phyloP scores from a whole-genome alignment of 331 rosid genomes.

The Phaseolus coccineus region DNA sequence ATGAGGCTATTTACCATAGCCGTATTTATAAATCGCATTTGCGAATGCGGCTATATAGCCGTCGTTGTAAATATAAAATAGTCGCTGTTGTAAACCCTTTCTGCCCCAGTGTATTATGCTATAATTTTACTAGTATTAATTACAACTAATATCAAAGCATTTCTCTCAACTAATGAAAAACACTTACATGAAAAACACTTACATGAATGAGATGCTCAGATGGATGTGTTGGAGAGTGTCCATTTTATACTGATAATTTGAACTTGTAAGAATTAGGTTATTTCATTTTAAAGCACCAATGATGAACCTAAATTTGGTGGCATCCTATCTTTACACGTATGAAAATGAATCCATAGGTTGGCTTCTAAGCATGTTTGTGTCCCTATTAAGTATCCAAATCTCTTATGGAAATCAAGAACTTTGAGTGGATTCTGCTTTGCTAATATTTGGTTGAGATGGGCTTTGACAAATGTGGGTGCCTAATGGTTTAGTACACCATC shows the following conservation, averaged over 20 bases:
- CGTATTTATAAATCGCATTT: too few relatives aligned
- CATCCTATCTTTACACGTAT: slow-evolving; percentile 67
- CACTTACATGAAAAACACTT: too few relatives aligned
- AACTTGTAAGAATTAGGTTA: slow-evolving; percentile 42
- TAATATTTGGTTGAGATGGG: too few relatives aligned
- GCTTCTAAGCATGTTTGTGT: slow-evolving; percentile 58
- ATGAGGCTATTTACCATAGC: too few relatives aligned
- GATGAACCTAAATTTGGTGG: slow-evolving; percentile 65
- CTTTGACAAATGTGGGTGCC: too few relatives aligned
- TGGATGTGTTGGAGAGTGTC: slow-evolving; percentile 36
- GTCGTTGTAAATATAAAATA: too few relatives aligned
- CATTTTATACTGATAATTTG: slow-evolving; percentile 61
- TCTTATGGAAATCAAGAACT: slow-evolving; percentile 69
- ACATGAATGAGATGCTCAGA: slow-evolving; percentile 34
- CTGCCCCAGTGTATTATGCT: too few relatives aligned
- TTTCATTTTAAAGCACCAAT: slow-evolving; percentile 55
- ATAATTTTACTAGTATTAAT: too few relatives aligned
- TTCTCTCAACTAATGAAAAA: slow-evolving; percentile 13
- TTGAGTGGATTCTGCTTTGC: slow-evolving; percentile 97
- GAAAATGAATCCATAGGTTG: slow-evolving; percentile 53
- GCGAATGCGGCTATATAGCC: too few relatives aligned
- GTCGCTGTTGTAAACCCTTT: too few relatives aligned
- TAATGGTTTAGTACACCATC: too few relatives aligned
- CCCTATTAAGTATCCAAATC: slow-evolving; percentile 61
- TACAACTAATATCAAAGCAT: too few relatives aligned